Conservation (phyloP, 2,329 filamentous ascomycete genomes). For the Neofusicoccum ribis region DNA sequence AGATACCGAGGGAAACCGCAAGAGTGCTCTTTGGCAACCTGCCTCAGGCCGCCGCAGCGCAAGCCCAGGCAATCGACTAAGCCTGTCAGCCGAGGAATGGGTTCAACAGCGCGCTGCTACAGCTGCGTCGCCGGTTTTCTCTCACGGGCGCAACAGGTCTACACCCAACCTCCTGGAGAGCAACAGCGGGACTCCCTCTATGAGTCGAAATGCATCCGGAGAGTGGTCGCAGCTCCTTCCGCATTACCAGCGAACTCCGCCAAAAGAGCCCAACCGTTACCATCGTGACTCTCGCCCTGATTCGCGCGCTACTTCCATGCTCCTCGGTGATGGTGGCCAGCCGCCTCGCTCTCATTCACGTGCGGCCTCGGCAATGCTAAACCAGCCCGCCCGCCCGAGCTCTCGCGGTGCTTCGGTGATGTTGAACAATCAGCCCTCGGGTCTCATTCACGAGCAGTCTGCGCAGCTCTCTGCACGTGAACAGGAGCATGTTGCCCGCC, state of each 20-base stretch:
- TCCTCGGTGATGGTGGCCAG: not conserved
- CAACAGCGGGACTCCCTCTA: slow-evolving; percentile 41
- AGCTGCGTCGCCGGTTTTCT: slow-evolving; percentile 51
- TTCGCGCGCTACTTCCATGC: slow-evolving; percentile 16
- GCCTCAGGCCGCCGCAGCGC: slow-evolving; percentile 27
- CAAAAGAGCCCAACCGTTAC: not conserved
- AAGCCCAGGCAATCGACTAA: slow-evolving; percentile 5
- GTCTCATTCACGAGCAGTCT: slow-evolving; percentile 49
- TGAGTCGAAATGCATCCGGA: slow-evolving; percentile 44
- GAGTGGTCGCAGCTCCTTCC: slow-evolving; percentile 44
- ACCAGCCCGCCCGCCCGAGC: slow-evolving; percentile 40
- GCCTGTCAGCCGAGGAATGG: slow-evolving; percentile 75
- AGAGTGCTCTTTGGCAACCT: slow-evolving; percentile 79
- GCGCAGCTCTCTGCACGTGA: slow-evolving; percentile 77
- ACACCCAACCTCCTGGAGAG: slow-evolving; percentile 47
- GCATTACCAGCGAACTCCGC: slow-evolving; percentile 7
- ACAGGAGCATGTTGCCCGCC: slow-evolving; percentile 82
- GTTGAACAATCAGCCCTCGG: slow-evolving; percentile 23
- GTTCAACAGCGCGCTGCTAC: slow-evolving; percentile 73
- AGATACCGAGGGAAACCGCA: slow-evolving; percentile 49
- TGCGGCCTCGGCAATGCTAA: slow-evolving; percentile 19
- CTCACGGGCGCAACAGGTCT: slow-evolving; percentile 30
- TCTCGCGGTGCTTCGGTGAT: slow-evolving; percentile 60
- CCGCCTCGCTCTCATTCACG: slow-evolving; percentile 24
- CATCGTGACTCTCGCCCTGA: not conserved